A percentile compares a stretch with the other conserved stretches of the same genome.
These are phyloP conservation scores for Fonsecaea pedrosoi DNA, from an alignment of 2,329 filamentous ascomycete species.

Conservation along the genomic window DNA sequence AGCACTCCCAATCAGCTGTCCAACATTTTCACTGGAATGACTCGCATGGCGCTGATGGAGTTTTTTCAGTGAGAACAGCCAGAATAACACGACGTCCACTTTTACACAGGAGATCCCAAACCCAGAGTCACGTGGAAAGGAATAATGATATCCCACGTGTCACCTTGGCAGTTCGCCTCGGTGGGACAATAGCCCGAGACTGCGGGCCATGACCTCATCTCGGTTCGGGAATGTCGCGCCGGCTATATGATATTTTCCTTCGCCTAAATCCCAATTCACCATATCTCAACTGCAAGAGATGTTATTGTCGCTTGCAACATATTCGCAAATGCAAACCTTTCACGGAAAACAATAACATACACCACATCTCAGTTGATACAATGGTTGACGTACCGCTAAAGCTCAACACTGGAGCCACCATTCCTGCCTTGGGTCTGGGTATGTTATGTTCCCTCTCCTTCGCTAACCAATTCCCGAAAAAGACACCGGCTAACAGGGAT, in stretches of 20 bases:
- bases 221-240: slow-evolving; percentile 1
- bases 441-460: background rate
- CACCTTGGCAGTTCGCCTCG: background rate
- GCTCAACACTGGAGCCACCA: slow-evolving; percentile 57
- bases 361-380: slow-evolving; percentile 17
- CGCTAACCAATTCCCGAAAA: background rate
- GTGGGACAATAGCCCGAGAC: slow-evolving; percentile 13
- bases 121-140: background rate
- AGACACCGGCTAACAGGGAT: background rate
- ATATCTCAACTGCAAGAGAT: background rate
- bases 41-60: background rate
- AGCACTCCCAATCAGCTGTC: background rate
- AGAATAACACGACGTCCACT: no score
- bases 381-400: slow-evolving; percentile 45
- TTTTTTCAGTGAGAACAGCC: no score
- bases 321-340: slow-evolving; percentile 6
- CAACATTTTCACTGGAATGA: background rate
- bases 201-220: background rate
- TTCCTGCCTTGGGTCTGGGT: slow-evolving; percentile 58
- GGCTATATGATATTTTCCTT: background rate
- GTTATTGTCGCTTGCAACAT: background rate
- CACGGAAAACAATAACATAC: slow-evolving; percentile 5
- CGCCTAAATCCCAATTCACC: background rate
- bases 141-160: background rate
- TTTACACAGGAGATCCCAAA: no score